phyloP scores from a whole-genome alignment of 805 yeast genomes.

The Wickerhamiella spandovensis region DNA sequence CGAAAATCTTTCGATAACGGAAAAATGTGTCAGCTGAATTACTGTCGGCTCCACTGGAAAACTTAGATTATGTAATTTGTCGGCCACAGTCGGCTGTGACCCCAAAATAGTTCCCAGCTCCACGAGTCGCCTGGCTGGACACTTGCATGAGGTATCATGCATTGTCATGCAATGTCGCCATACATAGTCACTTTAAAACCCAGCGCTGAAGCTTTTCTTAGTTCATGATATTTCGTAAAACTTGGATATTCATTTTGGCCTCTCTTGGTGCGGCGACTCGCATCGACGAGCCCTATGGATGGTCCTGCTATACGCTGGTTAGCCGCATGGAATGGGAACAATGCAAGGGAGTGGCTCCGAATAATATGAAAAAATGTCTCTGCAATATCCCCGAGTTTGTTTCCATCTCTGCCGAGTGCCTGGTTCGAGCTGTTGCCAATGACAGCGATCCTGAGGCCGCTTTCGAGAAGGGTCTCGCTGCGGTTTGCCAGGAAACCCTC shows the following conservation, averaged over 20 bases:
- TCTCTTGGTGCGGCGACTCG: background rate
- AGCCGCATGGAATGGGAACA: constrained; percentile 9
- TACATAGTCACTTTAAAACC: too few relatives aligned
- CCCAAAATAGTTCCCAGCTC: too few relatives aligned
- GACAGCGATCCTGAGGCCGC: constrained; percentile 6
- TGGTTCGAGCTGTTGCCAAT: constrained; percentile 7
- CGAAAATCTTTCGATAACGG: background rate
- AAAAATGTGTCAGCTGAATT: background rate
- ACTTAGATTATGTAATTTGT: too few relatives aligned
- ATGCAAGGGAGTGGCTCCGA: constrained; percentile 1
- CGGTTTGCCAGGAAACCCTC: constrained; percentile 2
- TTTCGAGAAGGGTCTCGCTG: background rate
- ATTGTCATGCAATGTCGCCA: background rate
- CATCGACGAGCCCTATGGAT: constrained; percentile 11
- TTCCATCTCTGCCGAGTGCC: constrained; percentile 5
- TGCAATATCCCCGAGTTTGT: constrained; percentile 10
- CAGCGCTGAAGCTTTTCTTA: background rate
- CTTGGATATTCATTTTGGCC: background rate
- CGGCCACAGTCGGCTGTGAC: too few relatives aligned
- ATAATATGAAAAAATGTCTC: constrained; percentile 4
- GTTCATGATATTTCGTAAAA: background rate
- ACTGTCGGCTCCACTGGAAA: background rate
- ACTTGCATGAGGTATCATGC: background rate
- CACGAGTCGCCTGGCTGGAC: background rate
- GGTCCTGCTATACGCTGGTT: constrained; percentile 13